Percentiles rank a stretch among this genome's conserved stretches.
Conservation (phyloP, 2,329 filamentous ascomycete genomes). For the Alternaria alternata region DNA sequence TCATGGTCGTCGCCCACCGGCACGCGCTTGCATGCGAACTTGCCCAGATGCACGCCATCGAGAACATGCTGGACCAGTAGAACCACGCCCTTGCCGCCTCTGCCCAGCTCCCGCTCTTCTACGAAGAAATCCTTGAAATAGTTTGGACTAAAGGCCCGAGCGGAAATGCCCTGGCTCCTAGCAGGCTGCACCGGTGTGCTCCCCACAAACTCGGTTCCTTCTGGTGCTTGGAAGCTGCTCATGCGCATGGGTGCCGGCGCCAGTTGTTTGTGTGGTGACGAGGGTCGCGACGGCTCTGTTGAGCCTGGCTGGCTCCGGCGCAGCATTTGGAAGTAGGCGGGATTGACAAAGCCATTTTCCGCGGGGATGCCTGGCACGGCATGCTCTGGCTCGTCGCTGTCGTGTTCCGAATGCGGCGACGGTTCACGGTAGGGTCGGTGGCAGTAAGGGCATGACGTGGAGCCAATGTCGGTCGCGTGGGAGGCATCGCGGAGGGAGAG, state of each 20-base stretch:
- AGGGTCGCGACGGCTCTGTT: slow-evolving; percentile 56
- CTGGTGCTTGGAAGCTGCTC: slow-evolving; percentile 50
- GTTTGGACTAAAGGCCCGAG: slow-evolving; percentile 85
- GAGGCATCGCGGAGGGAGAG: slow-evolving; percentile 78
- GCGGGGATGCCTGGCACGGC: slow-evolving; percentile 40
- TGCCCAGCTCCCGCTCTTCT: slow-evolving; percentile 84
- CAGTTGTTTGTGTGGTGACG: slow-evolving; percentile 60
- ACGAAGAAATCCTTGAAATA: slow-evolving; percentile 95
- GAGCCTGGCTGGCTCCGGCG: slow-evolving; percentile 65
- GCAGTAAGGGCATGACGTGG: slow-evolving; percentile 86
- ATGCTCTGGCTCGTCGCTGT: slow-evolving; percentile 44
- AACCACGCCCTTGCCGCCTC: slow-evolving; percentile 93
- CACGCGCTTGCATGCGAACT: slow-evolving; percentile 96
- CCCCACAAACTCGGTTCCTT: slow-evolving; percentile 60
- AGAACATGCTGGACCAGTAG: slow-evolving; percentile 92
- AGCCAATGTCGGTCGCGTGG: slow-evolving; percentile 61
- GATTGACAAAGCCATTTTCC: slow-evolving; percentile 79
- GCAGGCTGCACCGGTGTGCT: slow-evolving; percentile 53
- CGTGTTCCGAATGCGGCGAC: slow-evolving; percentile 40
- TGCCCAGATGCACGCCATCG: slow-evolving; percentile 84
- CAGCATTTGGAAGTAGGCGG: slow-evolving; percentile 95
- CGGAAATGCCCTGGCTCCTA: slow-evolving; percentile 74
- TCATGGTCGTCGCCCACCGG: slow-evolving; percentile 92
- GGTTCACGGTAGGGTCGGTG: slow-evolving; percentile 72
- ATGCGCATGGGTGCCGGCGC: slow-evolving; percentile 42